Base-by-base conservation (phyloP, 495 filamentous ascomycete genomes). In the Aspergillus nanangensis region DNA sequence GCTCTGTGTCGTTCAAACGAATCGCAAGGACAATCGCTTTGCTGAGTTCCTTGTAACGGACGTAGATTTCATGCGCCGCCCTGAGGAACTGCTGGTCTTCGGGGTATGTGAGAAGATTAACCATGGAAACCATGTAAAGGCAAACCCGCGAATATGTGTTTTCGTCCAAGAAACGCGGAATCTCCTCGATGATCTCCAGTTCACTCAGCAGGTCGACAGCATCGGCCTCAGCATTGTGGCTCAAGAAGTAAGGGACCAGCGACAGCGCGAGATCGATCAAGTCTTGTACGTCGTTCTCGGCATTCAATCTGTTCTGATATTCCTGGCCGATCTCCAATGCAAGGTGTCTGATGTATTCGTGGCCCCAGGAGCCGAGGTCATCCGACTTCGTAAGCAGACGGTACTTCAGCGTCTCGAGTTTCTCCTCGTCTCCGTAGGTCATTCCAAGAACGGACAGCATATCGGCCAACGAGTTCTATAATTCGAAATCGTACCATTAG, bases 51-150 rank as follows among this genome's bases (percentile, higher is more conserved):
- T 92, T 86, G 75, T 95, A 94, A 44, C 83, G 78, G 52, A 84
- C 86, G 71, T 99, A 99, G 63, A 97, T 94, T 43, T 78, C 75
- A 66, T 96, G 92, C 40, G 90, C 91, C 1, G 90, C 91, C 34
- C 77, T 77, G 47, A 99, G 85, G 68, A 97, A 97, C 61, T 84
- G 81, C 60, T 96, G 85, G 61, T 97, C 95, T 71, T 99, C 93
- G 22, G 93, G 93, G 60, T 91, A 96, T 8, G 94, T 96, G 60
- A 99, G 81, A 13, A 97, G 80, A 54, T 92, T 93, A 41, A 99
- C 93, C 89, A 97, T 97, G 74, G 87, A 95, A 55, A 96, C 89
- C 84, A 99, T 95, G 65, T 99, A 99, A 54, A 99, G 65, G 70
- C 92, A 96, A 44, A 96, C 93, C 54, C 93, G 76, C 20, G 84